phyloP scores from a whole-genome alignment of 345 rosid genomes.

The Salix brachista region DNA sequence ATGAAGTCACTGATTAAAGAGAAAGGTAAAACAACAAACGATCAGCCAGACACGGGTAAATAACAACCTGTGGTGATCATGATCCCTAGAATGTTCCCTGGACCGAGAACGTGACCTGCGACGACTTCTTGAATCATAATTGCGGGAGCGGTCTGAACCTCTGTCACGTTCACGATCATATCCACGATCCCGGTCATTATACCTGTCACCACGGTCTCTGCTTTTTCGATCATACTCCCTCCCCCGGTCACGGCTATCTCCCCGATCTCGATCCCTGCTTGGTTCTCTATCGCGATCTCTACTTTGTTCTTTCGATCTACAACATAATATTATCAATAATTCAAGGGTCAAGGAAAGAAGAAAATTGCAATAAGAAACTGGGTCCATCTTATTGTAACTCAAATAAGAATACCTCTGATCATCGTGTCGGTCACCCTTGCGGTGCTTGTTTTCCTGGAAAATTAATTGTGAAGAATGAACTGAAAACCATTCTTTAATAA shows the following conservation, averaged over 20 bases:
- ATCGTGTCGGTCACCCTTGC: slow-evolving; percentile 55
- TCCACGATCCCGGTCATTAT: slow-evolving; percentile 68
- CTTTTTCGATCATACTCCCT: slow-evolving; percentile 86
- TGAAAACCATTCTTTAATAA: slow-evolving; percentile 18
- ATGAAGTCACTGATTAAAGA: background rate
- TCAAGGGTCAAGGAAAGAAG: background rate
- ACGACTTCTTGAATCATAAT: slow-evolving; percentile 70
- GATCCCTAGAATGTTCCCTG: slow-evolving; percentile 66
- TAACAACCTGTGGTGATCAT: slow-evolving; percentile 76
- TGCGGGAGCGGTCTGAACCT: slow-evolving; percentile 63
- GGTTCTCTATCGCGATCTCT: slow-evolving; percentile 52
- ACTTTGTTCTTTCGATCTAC: slow-evolving; percentile 79
- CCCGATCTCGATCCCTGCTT: slow-evolving; percentile 62
- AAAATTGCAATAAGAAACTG: background rate
- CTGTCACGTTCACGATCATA: slow-evolving; percentile 58
- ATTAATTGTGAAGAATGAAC: slow-evolving; percentile 22
- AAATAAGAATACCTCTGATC: slow-evolving; percentile 39
- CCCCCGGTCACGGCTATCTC: slow-evolving; percentile 67
- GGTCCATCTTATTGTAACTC: background rate
- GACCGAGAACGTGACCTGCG: slow-evolving; percentile 86
- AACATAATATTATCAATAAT: background rate
- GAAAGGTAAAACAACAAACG: background rate
- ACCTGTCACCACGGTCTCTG: slow-evolving; percentile 80
- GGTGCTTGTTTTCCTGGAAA: slow-evolving; percentile 76
- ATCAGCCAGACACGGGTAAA: background rate